Conservation (phyloP, 345 rosid species). For the Dimocarpus longan region DNA sequence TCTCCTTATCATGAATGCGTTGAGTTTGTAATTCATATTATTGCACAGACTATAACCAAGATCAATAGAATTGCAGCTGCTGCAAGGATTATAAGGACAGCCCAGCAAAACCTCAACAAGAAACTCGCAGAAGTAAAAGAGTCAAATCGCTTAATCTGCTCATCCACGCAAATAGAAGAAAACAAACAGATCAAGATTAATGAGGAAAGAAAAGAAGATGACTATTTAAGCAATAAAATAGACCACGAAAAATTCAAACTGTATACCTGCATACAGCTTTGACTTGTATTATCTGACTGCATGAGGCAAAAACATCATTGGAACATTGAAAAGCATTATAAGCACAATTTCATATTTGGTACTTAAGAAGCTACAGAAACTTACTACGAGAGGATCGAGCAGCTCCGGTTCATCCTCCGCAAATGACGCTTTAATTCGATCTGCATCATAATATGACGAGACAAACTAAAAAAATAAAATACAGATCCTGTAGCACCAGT, state of each 20-base stretch:
- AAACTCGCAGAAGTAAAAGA: slow-evolving; percentile 14
- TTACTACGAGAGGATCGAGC: slow-evolving; percentile 42
- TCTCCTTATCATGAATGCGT: neutral
- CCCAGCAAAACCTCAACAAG: slow-evolving; percentile 30
- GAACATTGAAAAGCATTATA: neutral
- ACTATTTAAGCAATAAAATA: neutral
- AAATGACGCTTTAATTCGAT: slow-evolving; percentile 3
- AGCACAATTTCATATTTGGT: neutral
- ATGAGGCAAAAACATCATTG: neutral
- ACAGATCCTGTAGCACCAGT: neutral
- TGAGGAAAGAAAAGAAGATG: neutral
- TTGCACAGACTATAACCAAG: slow-evolving; percentile 42
- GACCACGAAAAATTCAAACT: neutral
- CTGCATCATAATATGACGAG: slow-evolving; percentile 26
- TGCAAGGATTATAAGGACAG: slow-evolving; percentile 32
- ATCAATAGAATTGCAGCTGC: slow-evolving; percentile 34
- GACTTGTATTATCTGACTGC: slow-evolving; percentile 28
- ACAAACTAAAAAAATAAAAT: neutral
- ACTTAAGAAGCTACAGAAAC: slow-evolving; percentile 18
- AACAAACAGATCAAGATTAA: neutral
- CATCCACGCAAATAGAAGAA: neutral
- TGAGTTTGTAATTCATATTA: slow-evolving; percentile 23
- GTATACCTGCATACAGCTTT: slow-evolving; percentile 26
- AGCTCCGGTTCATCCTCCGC: slow-evolving; percentile 30
- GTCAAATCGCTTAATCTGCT: slow-evolving; percentile 18